phyloP scores from a whole-genome alignment of 225 moss, liverwort and hornwort genomes.

The Polytrichum commune region DNA sequence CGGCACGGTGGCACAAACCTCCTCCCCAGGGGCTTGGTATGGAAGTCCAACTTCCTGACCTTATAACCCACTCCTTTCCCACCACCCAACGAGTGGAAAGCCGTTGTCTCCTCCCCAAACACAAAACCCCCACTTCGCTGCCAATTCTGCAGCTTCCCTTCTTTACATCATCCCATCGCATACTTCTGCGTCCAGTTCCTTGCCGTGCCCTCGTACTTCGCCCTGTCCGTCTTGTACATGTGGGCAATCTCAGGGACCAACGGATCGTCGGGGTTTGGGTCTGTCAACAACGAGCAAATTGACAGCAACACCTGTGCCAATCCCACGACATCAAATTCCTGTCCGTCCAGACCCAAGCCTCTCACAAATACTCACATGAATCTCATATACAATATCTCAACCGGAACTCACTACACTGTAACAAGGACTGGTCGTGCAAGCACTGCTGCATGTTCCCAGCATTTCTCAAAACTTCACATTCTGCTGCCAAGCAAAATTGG shows the following conservation, averaged over 20 bases:
- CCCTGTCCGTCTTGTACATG: conserved; percentile 99
- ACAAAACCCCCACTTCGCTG: conserved; percentile 29
- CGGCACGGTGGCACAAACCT: conserved; percentile 36
- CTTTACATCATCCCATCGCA: conserved; percentile 78
- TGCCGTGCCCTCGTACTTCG: conserved; percentile 90
- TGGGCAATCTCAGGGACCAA: conserved; percentile 97
- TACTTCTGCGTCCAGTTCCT: conserved; percentile 99
- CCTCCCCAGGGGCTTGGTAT: conserved; percentile 14
- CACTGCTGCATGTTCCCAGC: no score
- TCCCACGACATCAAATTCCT: no score
- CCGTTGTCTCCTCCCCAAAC: conserved; percentile 41
- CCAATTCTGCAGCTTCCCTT: conserved; percentile 8
- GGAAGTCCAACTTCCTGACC: conserved; percentile 40
- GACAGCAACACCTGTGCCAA: conserved; percentile 79
- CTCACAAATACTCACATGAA: no score
- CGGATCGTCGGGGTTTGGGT: conserved; percentile 95
- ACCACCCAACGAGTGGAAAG: conserved; percentile 50
- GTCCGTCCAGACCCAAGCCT: no score
- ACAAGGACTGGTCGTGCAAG: no score
- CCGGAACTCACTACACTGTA: no score
- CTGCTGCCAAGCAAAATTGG: no score
- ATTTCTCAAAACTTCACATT: no score
- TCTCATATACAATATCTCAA: no score
- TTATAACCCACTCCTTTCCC: conserved; percentile 46
- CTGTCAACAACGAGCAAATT: conserved; percentile 94